These are phyloP conservation scores for Phytopythium delawarense DNA, from an alignment of 352 stramenopile genomes.

Conservation along the genomic window DNA sequence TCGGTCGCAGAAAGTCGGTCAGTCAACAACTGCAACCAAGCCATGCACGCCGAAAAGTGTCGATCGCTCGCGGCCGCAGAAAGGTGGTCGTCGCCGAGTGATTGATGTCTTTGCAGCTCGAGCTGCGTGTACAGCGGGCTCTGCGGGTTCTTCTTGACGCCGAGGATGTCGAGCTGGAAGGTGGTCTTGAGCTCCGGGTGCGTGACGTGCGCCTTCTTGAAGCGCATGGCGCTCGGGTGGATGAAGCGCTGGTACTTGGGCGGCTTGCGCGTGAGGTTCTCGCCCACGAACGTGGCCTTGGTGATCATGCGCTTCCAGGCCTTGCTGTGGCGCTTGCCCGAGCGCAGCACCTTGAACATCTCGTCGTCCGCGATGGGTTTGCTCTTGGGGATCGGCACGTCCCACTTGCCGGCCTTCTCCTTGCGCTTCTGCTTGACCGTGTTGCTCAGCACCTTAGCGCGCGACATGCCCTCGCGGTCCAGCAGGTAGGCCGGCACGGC, in stretches of 20 bases:
- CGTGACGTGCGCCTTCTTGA: conserved; percentile 99
- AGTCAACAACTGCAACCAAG: too few species aligned
- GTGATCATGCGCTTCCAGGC: conserved; percentile 90
- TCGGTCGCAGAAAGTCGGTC: too few species aligned
- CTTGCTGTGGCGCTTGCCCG: conserved; percentile 95
- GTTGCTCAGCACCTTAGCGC: conserved; percentile 99
- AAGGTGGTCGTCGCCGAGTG: too few species aligned
- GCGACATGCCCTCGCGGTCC: conserved; percentile 97
- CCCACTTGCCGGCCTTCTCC: conserved; percentile 99
- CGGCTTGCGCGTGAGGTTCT: conserved; percentile 99
- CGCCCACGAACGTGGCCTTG: conserved; percentile 98
- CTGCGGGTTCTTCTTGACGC: conserved; percentile 99
- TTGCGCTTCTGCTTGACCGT: conserved; percentile 99
- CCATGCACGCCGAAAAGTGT: too few species aligned
- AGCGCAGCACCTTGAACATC: conserved; percentile 99
- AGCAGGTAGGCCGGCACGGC: conserved; percentile 99
- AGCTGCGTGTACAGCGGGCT: conserved; percentile 96
- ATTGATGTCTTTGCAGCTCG: too few species aligned
- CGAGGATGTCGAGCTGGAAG: conserved; percentile 99
- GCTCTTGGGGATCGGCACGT: conserved; percentile 98
- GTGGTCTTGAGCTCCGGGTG: conserved; percentile 99
- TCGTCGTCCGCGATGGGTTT: conserved; percentile 99
- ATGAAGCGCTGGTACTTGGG: conserved; percentile 99
- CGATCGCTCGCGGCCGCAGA: too few species aligned
- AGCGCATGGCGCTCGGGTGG: conserved; percentile 96